Base-by-base conservation (phyloP, 2,329 filamentous ascomycete genomes). In the Diplodia scrobiculata region DNA sequence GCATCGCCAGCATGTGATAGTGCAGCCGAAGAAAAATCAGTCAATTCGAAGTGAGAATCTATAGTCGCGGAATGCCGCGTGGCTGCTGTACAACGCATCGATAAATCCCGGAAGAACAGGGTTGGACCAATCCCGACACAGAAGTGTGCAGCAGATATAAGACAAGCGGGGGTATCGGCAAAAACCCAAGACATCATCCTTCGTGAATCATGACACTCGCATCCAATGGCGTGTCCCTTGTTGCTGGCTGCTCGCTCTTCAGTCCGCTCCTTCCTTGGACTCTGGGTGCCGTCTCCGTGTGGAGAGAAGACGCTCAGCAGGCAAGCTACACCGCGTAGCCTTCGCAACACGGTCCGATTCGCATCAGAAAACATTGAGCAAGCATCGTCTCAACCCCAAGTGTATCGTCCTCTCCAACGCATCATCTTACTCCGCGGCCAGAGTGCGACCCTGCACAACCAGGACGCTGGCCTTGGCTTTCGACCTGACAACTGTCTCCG, bases 391-490 rank as follows among this genome's bases (percentile, higher is more conserved):
- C 27, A 2, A 29, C 14, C 17, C 27, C 4, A 41, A 17, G 4
- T 2, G 41, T n/a, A 9, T 29, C 11, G 21, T 25, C 32, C 14
- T 25, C 19, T n/a, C 25, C 9, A n/a, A 47, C 3, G 14, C 13
- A 17, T 3, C 14, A 32, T 32, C 17, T 60, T 19, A 60, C 21
- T 52, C 60, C 13, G 17, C 38, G 36, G n/a, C 25, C 34, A 45
- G 17, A 54, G 7, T 21, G 10, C 62, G 38, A 36, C 62, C 89
- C 77, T 91, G 87, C 32, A 93, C 82, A 65, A 92, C 84, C 63
- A 92, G 79, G 29, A 92, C 78, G 75, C 89, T 91, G 0, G 88
- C 86, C 69, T 83, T 84, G n/a, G 90, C 76, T 13, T 83, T 84
- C 52, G 81, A 81, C 62, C 82, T 82, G 51, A 87, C 82, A n/a